phyloP scores from a whole-genome alignment of 2,329 filamentous ascomycete genomes.

The Microcyclosporella mali region DNA sequence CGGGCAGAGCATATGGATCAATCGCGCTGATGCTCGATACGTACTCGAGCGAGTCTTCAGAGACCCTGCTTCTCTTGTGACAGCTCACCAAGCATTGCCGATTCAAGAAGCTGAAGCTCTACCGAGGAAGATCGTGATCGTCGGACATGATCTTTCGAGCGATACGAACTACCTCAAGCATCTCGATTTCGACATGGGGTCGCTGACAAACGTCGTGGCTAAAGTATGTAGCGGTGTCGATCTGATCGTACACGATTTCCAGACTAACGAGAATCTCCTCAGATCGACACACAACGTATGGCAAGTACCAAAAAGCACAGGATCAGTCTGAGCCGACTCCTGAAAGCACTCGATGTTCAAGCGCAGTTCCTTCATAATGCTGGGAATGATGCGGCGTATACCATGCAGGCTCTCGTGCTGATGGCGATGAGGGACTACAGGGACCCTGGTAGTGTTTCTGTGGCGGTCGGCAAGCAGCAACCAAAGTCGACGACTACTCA shows the following conservation, averaged over 20 bases:
- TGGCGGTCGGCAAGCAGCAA: not conserved
- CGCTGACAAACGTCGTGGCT: no score
- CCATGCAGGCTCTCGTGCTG: constrained; percentile 11
- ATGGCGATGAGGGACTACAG: not conserved
- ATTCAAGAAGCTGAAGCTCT: constrained; percentile 30
- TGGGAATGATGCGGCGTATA: constrained; percentile 18
- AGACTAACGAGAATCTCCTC: not conserved
- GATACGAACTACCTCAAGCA: constrained; percentile 64
- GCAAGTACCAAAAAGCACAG: constrained; percentile 50
- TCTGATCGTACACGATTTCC: not conserved
- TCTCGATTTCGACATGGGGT: constrained; percentile 55
- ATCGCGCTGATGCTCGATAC: constrained; percentile 34
- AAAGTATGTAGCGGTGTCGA: constrained; percentile 26
- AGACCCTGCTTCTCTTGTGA: constrained; percentile 32
- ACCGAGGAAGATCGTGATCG: constrained; percentile 54
- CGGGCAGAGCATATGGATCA: constrained; percentile 47
- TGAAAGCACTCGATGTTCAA: constrained; percentile 43
- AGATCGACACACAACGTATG: constrained; percentile 65
- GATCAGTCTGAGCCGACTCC: constrained; percentile 50
- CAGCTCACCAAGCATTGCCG: no score
- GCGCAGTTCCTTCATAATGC: constrained; percentile 12
- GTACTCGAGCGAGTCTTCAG: constrained; percentile 50
- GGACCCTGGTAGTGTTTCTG: not conserved
- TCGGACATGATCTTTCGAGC: constrained; percentile 66
- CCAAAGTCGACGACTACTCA: not conserved